Base-by-base conservation (phyloP, 345 rosid species). In the Punica granatum region DNA sequence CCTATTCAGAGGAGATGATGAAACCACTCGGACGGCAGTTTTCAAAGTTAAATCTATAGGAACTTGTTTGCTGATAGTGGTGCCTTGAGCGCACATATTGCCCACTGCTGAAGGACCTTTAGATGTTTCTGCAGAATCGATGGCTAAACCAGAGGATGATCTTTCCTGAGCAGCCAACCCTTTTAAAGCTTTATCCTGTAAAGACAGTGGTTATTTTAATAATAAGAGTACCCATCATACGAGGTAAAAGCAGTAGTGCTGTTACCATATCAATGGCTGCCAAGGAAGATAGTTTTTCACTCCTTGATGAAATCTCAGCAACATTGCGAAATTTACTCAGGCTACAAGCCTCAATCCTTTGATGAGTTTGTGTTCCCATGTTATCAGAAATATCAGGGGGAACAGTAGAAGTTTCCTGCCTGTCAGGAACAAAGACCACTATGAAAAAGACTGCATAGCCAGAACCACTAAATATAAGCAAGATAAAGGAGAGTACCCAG, bases 31-130 rank as follows among this genome's bases (percentile, higher is more conserved):
- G 76, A 84, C 75, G 70, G 66, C 78, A 33, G 92, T 91, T 83
- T 94, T 94, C 89, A 94, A 59, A 73, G 98, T 88, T 70, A 89
- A 81, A 77, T 94, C 99, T 46, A 91, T 76, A 60, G 99, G 99
- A 75, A 80, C 82, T 76, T 80, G 86, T 72, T 67, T 73, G 68
- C 93, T 86, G 65, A 84, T 64, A 58, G 88, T 28, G 46, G 74
- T 71, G 72, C 77, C 85, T 70, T 91, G 92, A 39, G 82, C 81
- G 63, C 80, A 58, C 60, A 86, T 77, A 59, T 69, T 77, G 49
- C 79, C 85, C 33, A 71, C 61, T 31, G 75, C 63, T 16, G 76
- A 60, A 72, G 81, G 71, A 61, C 81, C 73, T 70, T 68, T 81
- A 67, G 70, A 71, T 51, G 76, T 78, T 74, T 74, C 83, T 70